Percentiles rank a stretch among this genome's conserved stretches.
phyloP scores from a whole-genome alignment of 2,329 filamentous ascomycete species.

The Pseudocercospora crystallina region DNA sequence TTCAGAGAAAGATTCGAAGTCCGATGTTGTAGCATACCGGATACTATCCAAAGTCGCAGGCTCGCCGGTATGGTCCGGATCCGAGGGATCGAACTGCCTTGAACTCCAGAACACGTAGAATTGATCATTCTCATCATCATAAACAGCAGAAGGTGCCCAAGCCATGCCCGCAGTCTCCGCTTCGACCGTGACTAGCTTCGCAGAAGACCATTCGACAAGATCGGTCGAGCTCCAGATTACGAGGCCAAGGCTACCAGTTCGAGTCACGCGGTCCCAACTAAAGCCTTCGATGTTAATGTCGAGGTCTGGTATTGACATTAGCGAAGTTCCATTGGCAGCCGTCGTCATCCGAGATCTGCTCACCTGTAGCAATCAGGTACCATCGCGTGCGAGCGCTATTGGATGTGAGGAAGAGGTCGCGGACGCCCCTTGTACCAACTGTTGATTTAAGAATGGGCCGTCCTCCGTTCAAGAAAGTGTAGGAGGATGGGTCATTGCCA shows the following conservation, averaged over 20 bases:
- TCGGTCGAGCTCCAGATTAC: conserved; percentile 58
- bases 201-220: conserved; percentile 50
- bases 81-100: conserved; percentile 46
- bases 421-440: conserved; percentile 53
- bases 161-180: conserved; percentile 58
- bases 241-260: conserved; percentile 53
- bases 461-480: conserved; percentile 52
- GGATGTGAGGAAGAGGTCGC: conserved; percentile 52
- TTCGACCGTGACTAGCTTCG: conserved; percentile 53
- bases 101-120: conserved; percentile 52
- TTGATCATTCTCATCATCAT: conserved; percentile 47
- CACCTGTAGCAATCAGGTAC: conserved; percentile 1
- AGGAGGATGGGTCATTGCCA: conserved; percentile 50
- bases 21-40: conserved; percentile 55
- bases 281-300: conserved; percentile 49
- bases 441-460: conserved; percentile 51
- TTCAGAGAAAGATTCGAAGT: conserved; percentile 53
- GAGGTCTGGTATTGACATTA: too few species aligned
- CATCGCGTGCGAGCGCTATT: conserved; percentile 19
- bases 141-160: conserved; percentile 58
- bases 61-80: conserved; percentile 49
- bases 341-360: too few species aligned
- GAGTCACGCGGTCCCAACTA: conserved; percentile 54
- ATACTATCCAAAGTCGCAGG: conserved; percentile 45
- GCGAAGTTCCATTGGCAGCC: too few species aligned